Percentiles rank a stretch among this genome's conserved stretches.
Evolutionary conservation across 2,329 filamentous ascomycete species (phyloP).

Genomic region (Alternaria sp.): DNA sequence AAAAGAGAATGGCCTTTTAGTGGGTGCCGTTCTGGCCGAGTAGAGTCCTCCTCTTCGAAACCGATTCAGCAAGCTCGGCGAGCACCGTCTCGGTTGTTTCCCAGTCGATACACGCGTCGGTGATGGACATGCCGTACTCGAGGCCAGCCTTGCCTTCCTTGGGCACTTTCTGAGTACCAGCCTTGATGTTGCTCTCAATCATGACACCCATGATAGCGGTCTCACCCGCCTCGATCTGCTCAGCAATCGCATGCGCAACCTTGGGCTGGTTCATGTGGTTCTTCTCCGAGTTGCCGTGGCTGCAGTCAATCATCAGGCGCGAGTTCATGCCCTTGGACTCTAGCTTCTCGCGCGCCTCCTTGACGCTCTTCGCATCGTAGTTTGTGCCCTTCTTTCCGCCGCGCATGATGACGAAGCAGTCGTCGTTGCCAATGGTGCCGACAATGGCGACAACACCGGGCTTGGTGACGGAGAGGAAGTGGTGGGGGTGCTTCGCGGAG

Average conservation of each 20-base stretch:
- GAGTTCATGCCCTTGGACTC: constrained; percentile 74
- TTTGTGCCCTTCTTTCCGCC: constrained; percentile 94
- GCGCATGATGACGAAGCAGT: constrained; percentile 95
- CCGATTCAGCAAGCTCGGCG: constrained; percentile 77
- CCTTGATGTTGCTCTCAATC: constrained; percentile 98
- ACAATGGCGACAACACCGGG: constrained; percentile 94
- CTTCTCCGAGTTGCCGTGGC: constrained; percentile 94
- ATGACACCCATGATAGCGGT: constrained; percentile 93
- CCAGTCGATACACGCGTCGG: constrained; percentile 96
- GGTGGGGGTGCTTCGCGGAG: constrained; percentile 87
- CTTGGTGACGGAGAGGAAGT: constrained; percentile 98
- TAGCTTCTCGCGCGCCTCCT: constrained; percentile 80
- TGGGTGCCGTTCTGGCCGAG: constrained; percentile 39
- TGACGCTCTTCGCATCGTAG: constrained; percentile 85
- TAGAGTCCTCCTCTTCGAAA: constrained; percentile 72
- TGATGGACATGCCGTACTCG: constrained; percentile 95
- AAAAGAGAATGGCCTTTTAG: constrained; percentile 15
- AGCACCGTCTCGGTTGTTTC: constrained; percentile 84
- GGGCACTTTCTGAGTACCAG: constrained; percentile 92
- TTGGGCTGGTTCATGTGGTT: constrained; percentile 97
- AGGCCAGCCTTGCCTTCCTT: constrained; percentile 82
- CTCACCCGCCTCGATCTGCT: constrained; percentile 86
- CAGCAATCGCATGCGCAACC: constrained; percentile 80
- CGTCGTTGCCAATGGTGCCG: constrained; percentile 90
- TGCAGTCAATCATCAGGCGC: constrained; percentile 96